Base-by-base conservation (phyloP, 73 alveolate species). In the Blepharisma japonicum region DNA sequence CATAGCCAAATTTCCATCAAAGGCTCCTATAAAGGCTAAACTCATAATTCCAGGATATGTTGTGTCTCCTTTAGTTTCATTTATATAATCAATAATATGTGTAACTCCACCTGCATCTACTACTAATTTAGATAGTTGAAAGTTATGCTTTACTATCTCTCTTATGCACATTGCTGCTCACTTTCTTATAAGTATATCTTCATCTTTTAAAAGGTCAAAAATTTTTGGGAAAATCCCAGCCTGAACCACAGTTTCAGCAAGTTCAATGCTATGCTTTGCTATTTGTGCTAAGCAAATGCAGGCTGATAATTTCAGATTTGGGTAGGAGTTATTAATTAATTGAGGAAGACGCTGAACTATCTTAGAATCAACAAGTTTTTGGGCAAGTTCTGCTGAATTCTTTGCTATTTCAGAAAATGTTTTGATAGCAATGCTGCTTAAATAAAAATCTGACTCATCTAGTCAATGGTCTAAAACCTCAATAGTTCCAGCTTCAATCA, bases 81-180 rank as follows among this genome's bases (percentile, higher is more conserved):
- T 89, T 68, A 95, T 95, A 86, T 95, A 97, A 77, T 97, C 98
- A 53, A 94, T 98, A 72, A 96, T 90, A 54, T 97, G 94, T 55
- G 95, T 95, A 23, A 97, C 98, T 6, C 99, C 99, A 55, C 99
- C 99, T 42, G 99, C 98, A 78, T 90, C 88, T 77, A 97, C 97
- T 11, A 97, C 94, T 68, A 92, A 91, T 88, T 97, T 96, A 27
- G 99, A 98, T 68, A 94, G 82, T 68, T 95, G 99, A 38, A 98
- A 93, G 6, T 97, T 91, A 91, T 97, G 95, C 88, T 96, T 95
- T 32, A 98, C 99, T 25, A 97, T 97, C 86, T 97, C 99, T 71
- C 99, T 89, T 56, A 97, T 94, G 87, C 99, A 97, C 80, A 98
- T 97, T 71, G 99, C 99, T 6, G 99, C 98, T 80, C 93, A 93